Evolutionary conservation across 768 basidiomycete species (phyloP), one percentile per base, ranked within the genome.

Genomic region (Phaeotremella skinneri): DNA sequence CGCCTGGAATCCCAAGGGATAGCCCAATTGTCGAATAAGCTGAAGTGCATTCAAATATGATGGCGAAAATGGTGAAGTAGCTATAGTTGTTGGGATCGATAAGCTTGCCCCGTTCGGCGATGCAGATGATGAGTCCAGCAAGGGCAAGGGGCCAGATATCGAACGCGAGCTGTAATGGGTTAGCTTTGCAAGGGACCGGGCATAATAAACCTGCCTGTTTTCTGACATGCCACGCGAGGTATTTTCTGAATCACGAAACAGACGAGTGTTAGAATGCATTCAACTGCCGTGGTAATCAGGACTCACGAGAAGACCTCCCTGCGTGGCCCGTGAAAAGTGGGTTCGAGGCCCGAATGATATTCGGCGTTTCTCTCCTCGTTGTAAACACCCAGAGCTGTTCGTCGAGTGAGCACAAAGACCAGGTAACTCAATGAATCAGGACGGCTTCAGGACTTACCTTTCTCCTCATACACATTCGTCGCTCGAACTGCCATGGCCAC

Each of bases 401-500:
- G 27, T 29, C 49, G 39, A 29, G 6, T 21, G 23, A n/a, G 17
- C 30, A 21, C 34, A n/a, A n/a, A n/a, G n/a, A n/a, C n/a, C n/a
- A n/a, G n/a, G n/a, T n/a, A n/a, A n/a, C n/a, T n/a, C n/a, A n/a
- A n/a, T n/a, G n/a, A n/a, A n/a, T n/a, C n/a, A n/a, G n/a, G n/a
- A 20, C 42, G 3, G 34, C n/a, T 31, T 41, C 20, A n/a, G 29
- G 34, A 32, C 60, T 51, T 21, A 66, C 68, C 66, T 64, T 59
- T 52, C 43, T 75, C 74, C 43, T 75, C 74, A 56, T 75, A 75
- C 20, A 75, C 74, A 47, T 75, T 75, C 20, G 74, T 75, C 25
- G 71, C 66, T 32, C 74, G 56, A n/a, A 72, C 65, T 0, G 68
- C 64, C 61, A 72, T 63, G 25, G 67, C 69, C 54, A 72, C 67